Percentiles rank a stretch among this genome's conserved stretches.
These are phyloP conservation scores for Erodium moschatum DNA, from an alignment of 441 rosid species.

Conservation along the genomic window DNA sequence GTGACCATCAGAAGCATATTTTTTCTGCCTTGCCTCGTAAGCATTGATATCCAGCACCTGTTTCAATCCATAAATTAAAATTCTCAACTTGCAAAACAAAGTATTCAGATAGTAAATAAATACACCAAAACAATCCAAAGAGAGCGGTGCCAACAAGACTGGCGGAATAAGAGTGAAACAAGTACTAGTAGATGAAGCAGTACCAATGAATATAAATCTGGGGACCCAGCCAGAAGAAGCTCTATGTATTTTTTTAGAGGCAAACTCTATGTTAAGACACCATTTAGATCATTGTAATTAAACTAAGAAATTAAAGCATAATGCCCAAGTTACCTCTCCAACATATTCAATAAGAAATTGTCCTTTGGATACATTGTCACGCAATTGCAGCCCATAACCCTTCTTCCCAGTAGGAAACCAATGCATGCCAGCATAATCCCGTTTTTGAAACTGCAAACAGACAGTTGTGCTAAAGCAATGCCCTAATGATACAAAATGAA, in stretches of 20 bases:
- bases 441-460: slow-evolving; percentile 79
- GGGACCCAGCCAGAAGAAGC: too few relatives aligned
- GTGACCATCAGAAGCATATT: slow-evolving; percentile 85
- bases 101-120: too few relatives aligned
- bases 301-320: too few relatives aligned
- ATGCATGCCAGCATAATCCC: slow-evolving; percentile 58
- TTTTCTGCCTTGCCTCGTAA: slow-evolving; percentile 70
- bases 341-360: slow-evolving; percentile 89
- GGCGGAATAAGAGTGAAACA: too few relatives aligned
- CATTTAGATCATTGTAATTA: too few relatives aligned
- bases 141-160: too few relatives aligned
- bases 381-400: slow-evolving; percentile 84
- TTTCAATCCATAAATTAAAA: slow-evolving; percentile 21
- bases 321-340: slow-evolving; percentile 54
- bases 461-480: slow-evolving; percentile 22
- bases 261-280: too few relatives aligned
- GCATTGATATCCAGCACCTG: slow-evolving; percentile 95
- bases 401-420: slow-evolving; percentile 83
- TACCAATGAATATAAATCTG: too few relatives aligned
- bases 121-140: too few relatives aligned
- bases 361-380: slow-evolving; percentile 60
- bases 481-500: slow-evolving; percentile 15
- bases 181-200: too few relatives aligned
- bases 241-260: too few relatives aligned
- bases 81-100: too few relatives aligned